Evolutionary conservation across 352 stramenopile species (phyloP).

Genomic region (Phytophthora melonis): DNA sequence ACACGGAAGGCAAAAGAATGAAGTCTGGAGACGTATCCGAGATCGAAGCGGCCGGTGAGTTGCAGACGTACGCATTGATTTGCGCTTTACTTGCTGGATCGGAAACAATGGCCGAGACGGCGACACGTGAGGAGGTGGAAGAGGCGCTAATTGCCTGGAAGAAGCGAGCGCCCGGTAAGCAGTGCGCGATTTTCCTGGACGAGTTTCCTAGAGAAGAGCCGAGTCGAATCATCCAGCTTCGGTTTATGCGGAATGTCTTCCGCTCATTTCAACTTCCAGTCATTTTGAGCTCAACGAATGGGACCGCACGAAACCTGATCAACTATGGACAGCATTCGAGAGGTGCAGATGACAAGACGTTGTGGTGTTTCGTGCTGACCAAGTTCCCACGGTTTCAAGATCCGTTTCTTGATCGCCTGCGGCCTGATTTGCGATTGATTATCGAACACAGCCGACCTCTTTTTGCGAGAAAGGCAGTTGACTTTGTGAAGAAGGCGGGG

Average conservation of each 20-base stretch:
- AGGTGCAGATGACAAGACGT: neutral
- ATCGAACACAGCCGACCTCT: constrained; percentile 11
- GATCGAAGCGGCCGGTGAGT: neutral
- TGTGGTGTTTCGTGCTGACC: constrained; percentile 5
- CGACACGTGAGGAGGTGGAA: neutral
- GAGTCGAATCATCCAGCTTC: neutral
- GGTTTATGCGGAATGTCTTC: constrained; percentile 16
- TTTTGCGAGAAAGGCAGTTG: constrained; percentile 4
- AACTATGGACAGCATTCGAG: neutral
- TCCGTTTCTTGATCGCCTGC: neutral
- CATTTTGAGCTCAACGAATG: constrained; percentile 9
- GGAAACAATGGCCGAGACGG: neutral
- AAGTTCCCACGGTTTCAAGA: constrained; percentile 11
- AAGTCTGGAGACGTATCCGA: neutral
- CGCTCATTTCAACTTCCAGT: constrained; percentile 4
- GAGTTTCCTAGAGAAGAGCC: constrained; percentile 3
- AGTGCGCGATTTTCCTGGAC: constrained; percentile 4
- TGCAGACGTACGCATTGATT: constrained; percentile 12
- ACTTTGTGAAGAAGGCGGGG: neutral
- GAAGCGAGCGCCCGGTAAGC: neutral
- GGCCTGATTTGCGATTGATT: neutral
- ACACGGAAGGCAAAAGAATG: neutral
- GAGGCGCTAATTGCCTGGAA: neutral
- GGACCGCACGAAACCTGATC: constrained; percentile 2
- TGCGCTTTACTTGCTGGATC: neutral